A percentile compares a stretch with the other conserved stretches of the same genome.
phyloP scores from a whole-genome alignment of 78 protist species.

The Dictyostelium citrinum region DNA sequence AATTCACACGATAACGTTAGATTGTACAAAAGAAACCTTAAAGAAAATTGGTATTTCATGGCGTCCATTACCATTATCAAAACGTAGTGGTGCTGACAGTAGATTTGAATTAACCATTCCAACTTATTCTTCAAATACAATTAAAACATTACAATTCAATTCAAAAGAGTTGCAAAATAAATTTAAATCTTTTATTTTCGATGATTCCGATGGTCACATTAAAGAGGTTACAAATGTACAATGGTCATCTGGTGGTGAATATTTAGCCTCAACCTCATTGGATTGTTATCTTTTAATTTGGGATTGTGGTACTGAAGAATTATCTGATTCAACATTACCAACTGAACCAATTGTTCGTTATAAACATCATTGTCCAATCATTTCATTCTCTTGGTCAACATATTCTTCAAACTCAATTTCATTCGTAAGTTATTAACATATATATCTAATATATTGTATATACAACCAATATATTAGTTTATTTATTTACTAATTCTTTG shows the following conservation, averaged over 20 bases:
- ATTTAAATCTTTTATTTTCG: background rate
- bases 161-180: background rate
- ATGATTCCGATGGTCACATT: conserved; percentile 5
- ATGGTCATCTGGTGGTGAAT: conserved; percentile 35
- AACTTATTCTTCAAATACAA: background rate
- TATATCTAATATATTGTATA: too few relatives aligned
- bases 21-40: background rate
- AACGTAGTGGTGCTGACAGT: background rate
- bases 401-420: conserved; percentile 13
- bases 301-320: background rate
- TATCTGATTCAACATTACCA: background rate
- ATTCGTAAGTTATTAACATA: too few relatives aligned
- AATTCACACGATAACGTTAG: background rate
- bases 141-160: background rate
- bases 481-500: too few relatives aligned
- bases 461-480: too few relatives aligned
- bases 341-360: background rate
- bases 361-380: background rate
- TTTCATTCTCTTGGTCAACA: conserved; percentile 22
- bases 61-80: background rate
- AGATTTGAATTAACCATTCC: background rate
- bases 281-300: conserved; percentile 18
- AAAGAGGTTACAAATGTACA: background rate
- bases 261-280: conserved; percentile 5
- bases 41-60: conserved; percentile 11